These are phyloP conservation scores for Fusarium continuum DNA, from an alignment of 2,329 filamentous ascomycete genomes.

Conservation along the genomic window DNA sequence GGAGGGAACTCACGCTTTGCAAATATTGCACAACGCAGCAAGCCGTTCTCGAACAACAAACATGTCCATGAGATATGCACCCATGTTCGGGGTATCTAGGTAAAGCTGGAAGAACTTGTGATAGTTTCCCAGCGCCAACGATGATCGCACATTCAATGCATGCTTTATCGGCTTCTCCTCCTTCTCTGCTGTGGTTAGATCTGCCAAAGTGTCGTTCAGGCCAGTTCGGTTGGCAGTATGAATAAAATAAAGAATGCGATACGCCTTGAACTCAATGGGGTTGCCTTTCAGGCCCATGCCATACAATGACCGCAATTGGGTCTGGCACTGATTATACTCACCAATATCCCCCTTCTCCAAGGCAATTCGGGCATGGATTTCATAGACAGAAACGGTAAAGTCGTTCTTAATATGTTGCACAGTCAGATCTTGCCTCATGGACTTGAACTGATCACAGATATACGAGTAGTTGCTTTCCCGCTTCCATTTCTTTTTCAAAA, in stretches of 20 bases:
- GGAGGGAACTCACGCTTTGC: slow-evolving; percentile 85
- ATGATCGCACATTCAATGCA: slow-evolving; percentile 89
- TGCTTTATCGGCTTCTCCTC: slow-evolving; percentile 85
- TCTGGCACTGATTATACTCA: slow-evolving; percentile 99
- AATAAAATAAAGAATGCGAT: slow-evolving; percentile 99
- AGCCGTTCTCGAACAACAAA: slow-evolving; percentile 95
- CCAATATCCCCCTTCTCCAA: slow-evolving; percentile 98
- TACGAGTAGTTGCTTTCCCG: slow-evolving; percentile 94
- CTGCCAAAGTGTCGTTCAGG: slow-evolving; percentile 97
- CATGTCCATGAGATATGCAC: slow-evolving; percentile 98
- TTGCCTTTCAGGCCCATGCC: slow-evolving; percentile 86
- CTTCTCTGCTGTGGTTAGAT: slow-evolving; percentile 99
- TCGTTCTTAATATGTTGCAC: slow-evolving; percentile 97
- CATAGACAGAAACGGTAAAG: slow-evolving; percentile 95
- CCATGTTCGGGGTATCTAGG: slow-evolving; percentile 94
- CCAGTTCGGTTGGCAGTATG: slow-evolving; percentile 98
- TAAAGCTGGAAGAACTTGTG: slow-evolving; percentile 98
- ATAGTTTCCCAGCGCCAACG: slow-evolving; percentile 92
- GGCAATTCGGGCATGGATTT: slow-evolving; percentile 96
- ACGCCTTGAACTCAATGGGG: slow-evolving; percentile 96
- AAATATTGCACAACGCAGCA: slow-evolving; percentile 88
- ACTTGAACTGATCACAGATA: slow-evolving; percentile 99
- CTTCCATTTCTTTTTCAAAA: slow-evolving; percentile 94
- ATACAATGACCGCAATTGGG: slow-evolving; percentile 93
- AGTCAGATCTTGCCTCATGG: slow-evolving; percentile 95